phyloP scores from a whole-genome alignment of 2,329 filamentous ascomycete genomes.

The Botrytis sinoallii region DNA sequence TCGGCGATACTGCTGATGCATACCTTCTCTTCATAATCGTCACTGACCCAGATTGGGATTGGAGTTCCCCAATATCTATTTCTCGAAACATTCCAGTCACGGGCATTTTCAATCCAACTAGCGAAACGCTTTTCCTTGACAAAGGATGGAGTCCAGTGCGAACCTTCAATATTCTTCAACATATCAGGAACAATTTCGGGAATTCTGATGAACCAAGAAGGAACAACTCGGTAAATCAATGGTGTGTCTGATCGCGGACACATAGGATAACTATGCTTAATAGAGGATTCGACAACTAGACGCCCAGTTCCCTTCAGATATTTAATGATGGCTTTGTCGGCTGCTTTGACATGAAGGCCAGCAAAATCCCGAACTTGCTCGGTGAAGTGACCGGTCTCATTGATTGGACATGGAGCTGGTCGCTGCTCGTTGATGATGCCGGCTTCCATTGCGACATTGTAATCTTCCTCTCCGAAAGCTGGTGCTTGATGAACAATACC shows the following conservation, averaged over 20 bases:
- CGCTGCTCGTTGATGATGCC: conserved; percentile 76
- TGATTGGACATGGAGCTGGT: conserved; percentile 86
- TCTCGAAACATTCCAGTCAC: conserved; percentile 92
- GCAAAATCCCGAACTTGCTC: conserved; percentile 74
- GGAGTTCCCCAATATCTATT: conserved; percentile 97
- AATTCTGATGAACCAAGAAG: conserved; percentile 93
- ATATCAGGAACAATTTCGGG: conserved; percentile 79
- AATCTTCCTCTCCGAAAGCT: conserved; percentile 95
- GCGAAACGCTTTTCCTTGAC: conserved; percentile 91
- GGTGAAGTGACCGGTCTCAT: conserved; percentile 78
- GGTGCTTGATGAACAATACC: conserved; percentile 93
- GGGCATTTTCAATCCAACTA: conserved; percentile 86
- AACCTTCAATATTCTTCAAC: conserved; percentile 83
- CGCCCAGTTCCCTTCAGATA: conserved; percentile 74
- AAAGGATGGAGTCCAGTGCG: conserved; percentile 86
- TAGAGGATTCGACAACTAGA: conserved; percentile 78
- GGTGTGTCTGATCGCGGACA: conserved; percentile 95
- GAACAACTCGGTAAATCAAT: conserved; percentile 86
- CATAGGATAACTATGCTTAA: conserved; percentile 90
- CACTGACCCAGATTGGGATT: conserved; percentile 86
- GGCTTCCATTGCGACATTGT: conserved; percentile 71
- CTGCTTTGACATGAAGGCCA: conserved; percentile 85
- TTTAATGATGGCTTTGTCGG: conserved; percentile 92
- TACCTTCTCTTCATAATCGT: conserved; percentile 81
- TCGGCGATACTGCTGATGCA: conserved; percentile 84